Percentiles rank a stretch among this genome's conserved stretches.
Evolutionary conservation across 352 stramenopile species (phyloP).

Genomic region (Phytophthora capsici): DNA sequence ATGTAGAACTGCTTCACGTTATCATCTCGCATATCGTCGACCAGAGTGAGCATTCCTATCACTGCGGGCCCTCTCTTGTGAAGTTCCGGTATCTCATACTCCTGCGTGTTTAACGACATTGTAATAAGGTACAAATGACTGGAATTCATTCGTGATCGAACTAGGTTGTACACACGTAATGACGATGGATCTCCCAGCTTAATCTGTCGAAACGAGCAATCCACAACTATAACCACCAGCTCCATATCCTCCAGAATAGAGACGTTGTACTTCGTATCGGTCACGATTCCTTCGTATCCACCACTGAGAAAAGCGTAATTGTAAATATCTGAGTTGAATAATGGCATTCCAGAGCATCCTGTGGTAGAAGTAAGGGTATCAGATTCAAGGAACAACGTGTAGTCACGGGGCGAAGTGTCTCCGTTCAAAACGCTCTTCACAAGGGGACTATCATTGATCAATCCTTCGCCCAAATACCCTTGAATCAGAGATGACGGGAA

Average conservation of each 20-base stretch:
- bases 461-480: background rate
- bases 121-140: slow-evolving; percentile 23
- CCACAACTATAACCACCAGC: slow-evolving; percentile 43
- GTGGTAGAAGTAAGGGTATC: slow-evolving; percentile 2
- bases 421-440: slow-evolving; percentile 19
- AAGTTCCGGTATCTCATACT: slow-evolving; percentile 31
- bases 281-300: slow-evolving; percentile 28
- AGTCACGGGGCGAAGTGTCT: slow-evolving; percentile 30
- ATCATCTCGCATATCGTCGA: slow-evolving; percentile 22
- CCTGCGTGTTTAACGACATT: slow-evolving; percentile 27
- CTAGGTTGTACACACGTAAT: slow-evolving; percentile 28
- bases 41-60: slow-evolving; percentile 27
- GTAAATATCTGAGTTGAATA: slow-evolving; percentile 27
- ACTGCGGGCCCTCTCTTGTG: slow-evolving; percentile 17
- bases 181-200: background rate
- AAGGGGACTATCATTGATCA: slow-evolving; percentile 2
- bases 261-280: slow-evolving; percentile 41
- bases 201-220: slow-evolving; percentile 35
- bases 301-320: slow-evolving; percentile 32
- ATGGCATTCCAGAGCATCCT: slow-evolving; percentile 9
- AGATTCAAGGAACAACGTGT: slow-evolving; percentile 15
- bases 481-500: background rate
- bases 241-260: slow-evolving; percentile 31
- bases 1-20: slow-evolving; percentile 25
- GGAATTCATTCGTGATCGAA: slow-evolving; percentile 6